Percentiles rank a stretch among this genome's conserved stretches.
phyloP scores from a whole-genome alignment of 805 yeast species.

The Yamadazyma endophytica region DNA sequence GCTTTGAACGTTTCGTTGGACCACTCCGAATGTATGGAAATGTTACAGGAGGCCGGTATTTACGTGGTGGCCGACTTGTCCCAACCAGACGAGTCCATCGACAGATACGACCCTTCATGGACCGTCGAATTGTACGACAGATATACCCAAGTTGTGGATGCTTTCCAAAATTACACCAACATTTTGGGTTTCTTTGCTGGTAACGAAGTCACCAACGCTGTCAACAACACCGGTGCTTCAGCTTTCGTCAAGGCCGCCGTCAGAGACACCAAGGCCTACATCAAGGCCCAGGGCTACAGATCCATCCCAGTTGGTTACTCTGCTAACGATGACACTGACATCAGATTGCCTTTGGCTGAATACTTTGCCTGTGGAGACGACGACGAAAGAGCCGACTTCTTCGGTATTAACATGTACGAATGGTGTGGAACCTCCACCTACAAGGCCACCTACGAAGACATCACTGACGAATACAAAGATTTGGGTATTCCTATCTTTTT shows the following conservation, averaged over 20 bases:
- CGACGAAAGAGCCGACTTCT: conserved; percentile 68
- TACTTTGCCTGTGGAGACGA: conserved; percentile 72
- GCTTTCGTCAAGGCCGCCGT: conserved; percentile 81
- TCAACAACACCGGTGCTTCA: conserved; percentile 66
- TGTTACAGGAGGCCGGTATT: conserved; percentile 77
- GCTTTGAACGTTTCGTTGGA: conserved; percentile 63
- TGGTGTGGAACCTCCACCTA: conserved; percentile 75
- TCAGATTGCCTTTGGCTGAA: conserved; percentile 66
- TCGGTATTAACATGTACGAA: conserved; percentile 86
- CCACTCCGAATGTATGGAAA: conserved; percentile 65
- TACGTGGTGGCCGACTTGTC: conserved; percentile 88
- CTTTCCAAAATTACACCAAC: conserved; percentile 65
- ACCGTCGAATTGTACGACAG: conserved; percentile 56
- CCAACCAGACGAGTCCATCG: conserved; percentile 59
- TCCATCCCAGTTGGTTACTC: conserved; percentile 78
- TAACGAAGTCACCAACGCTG: conserved; percentile 74
- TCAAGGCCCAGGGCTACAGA: conserved; percentile 57
- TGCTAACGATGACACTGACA: conserved; percentile 67
- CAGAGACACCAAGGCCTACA: conserved; percentile 71
- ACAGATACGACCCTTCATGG: conserved; percentile 65
- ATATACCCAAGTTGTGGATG: conserved; percentile 67
- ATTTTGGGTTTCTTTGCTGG: conserved; percentile 82
- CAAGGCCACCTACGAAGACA: conserved; percentile 50
- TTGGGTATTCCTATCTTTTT: conserved; percentile 71
- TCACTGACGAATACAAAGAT: conserved; percentile 62